phyloP scores from a whole-genome alignment of 2,329 filamentous ascomycete species.

The Paracamarosporium sp. region DNA sequence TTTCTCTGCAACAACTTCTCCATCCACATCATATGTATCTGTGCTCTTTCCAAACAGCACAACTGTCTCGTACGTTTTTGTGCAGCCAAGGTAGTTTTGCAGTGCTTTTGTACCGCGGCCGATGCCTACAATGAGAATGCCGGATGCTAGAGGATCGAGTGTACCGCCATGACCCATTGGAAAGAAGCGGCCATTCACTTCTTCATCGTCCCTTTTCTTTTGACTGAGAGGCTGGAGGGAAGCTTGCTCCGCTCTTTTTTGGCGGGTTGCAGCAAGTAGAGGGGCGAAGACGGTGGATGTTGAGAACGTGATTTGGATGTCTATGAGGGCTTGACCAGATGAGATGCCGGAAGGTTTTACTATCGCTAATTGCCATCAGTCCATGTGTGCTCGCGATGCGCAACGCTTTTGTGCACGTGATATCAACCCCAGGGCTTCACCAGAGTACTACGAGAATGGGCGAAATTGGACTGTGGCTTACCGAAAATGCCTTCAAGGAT shows the following conservation, averaged over 20 bases:
- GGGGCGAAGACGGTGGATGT: constrained; percentile 12
- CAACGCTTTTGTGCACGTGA: constrained; percentile 6
- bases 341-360: constrained; percentile 11
- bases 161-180: constrained; percentile 41
- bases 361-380: constrained; percentile 9
- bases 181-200: constrained; percentile 29
- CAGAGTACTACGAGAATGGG: too few relatives aligned
- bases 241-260: constrained; percentile 3
- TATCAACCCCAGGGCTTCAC: neutral
- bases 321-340: constrained; percentile 11
- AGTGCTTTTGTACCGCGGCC: constrained; percentile 39
- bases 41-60: constrained; percentile 38
- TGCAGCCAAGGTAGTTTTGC: constrained; percentile 31
- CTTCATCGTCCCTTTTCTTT: constrained; percentile 7
- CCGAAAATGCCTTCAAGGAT: constrained; percentile 3
- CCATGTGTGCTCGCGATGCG: too few relatives aligned
- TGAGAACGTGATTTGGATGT: constrained; percentile 12
- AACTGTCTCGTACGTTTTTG: constrained; percentile 37
- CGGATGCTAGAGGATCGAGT: constrained; percentile 36
- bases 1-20: constrained; percentile 19
- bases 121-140: constrained; percentile 39
- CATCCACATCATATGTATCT: constrained; percentile 37
- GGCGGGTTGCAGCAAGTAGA: constrained; percentile 1
- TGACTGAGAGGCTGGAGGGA: neutral
- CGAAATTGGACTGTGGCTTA: neutral